phyloP scores from a whole-genome alignment of 2,329 filamentous ascomycete genomes.

The Cytospora schulzeri region DNA sequence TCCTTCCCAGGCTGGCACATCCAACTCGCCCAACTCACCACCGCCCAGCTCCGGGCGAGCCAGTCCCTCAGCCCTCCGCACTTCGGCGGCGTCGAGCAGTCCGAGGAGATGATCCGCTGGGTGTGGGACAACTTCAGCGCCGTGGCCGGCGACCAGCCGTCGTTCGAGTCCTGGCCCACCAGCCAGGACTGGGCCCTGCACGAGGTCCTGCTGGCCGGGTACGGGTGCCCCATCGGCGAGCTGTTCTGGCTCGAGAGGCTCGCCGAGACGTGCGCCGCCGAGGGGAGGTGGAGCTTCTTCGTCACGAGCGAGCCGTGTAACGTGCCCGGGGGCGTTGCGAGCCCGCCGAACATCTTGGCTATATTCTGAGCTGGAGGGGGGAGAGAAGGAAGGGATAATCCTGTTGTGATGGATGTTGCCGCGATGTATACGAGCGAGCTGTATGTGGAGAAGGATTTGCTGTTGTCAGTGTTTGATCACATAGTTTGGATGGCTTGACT shows the following conservation, averaged over 20 bases:
- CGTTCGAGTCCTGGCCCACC: slow-evolving; percentile 44
- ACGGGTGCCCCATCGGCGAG: slow-evolving; percentile 54
- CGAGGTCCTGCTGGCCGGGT: slow-evolving; percentile 51
- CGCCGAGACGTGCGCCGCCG: slow-evolving; percentile 41
- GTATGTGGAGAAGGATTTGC: background rate
- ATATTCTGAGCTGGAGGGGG: slow-evolving; percentile 11
- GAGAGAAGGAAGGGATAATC: background rate
- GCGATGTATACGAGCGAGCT: background rate
- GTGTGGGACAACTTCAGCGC: slow-evolving; percentile 46
- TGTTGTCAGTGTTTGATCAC: background rate
- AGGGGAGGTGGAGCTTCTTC: slow-evolving; percentile 49
- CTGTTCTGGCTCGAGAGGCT: slow-evolving; percentile 51
- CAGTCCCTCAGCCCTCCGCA: slow-evolving; percentile 41
- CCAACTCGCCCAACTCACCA: slow-evolving; percentile 41
- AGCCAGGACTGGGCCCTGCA: slow-evolving; percentile 38
- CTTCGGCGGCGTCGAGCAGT: slow-evolving; percentile 52
- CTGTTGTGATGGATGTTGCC: background rate
- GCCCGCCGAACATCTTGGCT: slow-evolving; percentile 27
- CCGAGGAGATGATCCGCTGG: slow-evolving; percentile 46
- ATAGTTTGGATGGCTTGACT: background rate
- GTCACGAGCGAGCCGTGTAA: slow-evolving; percentile 49
- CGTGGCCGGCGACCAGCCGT: slow-evolving; percentile 47
- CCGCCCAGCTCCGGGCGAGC: slow-evolving; percentile 40
- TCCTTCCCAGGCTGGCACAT: slow-evolving; percentile 44
- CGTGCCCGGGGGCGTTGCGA: slow-evolving; percentile 43